Evolutionary conservation across 2,329 filamentous ascomycete genomes (phyloP).

Genomic region (Zasmidium angulare): DNA sequence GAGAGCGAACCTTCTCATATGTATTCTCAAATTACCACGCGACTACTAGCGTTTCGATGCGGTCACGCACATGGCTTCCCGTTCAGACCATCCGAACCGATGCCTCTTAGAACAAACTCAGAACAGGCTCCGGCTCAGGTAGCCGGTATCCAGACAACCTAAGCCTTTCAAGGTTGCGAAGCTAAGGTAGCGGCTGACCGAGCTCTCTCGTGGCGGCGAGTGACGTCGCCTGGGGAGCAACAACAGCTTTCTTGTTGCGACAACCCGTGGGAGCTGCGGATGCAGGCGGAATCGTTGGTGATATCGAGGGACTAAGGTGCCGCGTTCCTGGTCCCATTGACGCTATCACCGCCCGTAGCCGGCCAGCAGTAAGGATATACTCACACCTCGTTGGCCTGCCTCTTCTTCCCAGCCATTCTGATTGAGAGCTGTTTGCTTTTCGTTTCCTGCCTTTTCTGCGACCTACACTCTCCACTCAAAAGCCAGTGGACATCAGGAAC

Average conservation of each 20-base stretch:
- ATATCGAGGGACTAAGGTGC: not conserved
- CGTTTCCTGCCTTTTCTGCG: not conserved
- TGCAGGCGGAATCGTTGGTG: not conserved
- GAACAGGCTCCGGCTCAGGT: not conserved
- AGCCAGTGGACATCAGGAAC: not conserved
- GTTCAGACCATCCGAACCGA: not conserved
- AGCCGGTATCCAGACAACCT: no score
- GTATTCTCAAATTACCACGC: conserved; percentile 2
- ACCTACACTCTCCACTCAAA: not conserved
- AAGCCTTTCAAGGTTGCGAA: not conserved
- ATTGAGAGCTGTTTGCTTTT: not conserved
- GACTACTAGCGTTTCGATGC: not conserved
- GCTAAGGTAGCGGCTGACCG: not conserved
- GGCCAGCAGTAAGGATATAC: not conserved
- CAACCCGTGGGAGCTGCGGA: not conserved
- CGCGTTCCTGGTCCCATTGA: not conserved
- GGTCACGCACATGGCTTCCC: not conserved
- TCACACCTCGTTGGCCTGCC: not conserved
- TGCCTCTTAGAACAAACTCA: no score
- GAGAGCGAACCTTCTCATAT: conserved; percentile 4
- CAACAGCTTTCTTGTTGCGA: not conserved
- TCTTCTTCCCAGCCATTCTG: not conserved
- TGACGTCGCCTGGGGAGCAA: not conserved
- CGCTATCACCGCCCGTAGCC: not conserved
- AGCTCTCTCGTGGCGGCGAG: not conserved